Conservation (phyloP, 495 filamentous ascomycete species). For the Baudoinia panamericana region DNA sequence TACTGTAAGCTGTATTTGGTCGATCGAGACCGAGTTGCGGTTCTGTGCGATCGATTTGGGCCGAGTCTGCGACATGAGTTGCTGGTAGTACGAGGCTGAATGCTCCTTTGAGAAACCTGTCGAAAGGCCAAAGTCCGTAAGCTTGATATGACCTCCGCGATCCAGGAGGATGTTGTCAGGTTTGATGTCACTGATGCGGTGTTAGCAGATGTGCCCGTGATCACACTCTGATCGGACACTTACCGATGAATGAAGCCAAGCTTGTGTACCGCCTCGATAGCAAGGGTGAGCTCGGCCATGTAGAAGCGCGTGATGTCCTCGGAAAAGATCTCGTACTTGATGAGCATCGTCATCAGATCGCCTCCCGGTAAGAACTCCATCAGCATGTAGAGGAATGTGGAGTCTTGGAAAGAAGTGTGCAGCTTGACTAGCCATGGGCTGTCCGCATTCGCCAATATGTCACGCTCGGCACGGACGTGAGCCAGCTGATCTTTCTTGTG, state of each 20-base stretch:
- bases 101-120: constrained; percentile 97
- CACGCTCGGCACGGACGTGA: constrained; percentile 95
- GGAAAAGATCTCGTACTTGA: constrained; percentile 99
- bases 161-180: constrained; percentile 97
- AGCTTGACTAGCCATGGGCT: constrained; percentile 98
- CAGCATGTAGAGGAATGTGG: constrained; percentile 89
- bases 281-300: constrained; percentile 94
- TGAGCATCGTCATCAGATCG: constrained; percentile 99
- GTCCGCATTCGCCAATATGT: constrained; percentile 95
- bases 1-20: constrained; percentile 96
- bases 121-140: constrained; percentile 96
- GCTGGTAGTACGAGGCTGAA: constrained; percentile 95
- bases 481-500: constrained; percentile 98
- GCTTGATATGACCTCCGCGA: constrained; percentile 88
- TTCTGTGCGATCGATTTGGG: constrained; percentile 60
- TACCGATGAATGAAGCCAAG: constrained; percentile 98
- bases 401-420: constrained; percentile 93
- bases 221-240: constrained; percentile 18
- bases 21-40: constrained; percentile 82
- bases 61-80: constrained; percentile 56
- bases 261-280: constrained; percentile 95
- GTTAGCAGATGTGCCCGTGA: constrained; percentile 4
- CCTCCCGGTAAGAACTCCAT: constrained; percentile 99
- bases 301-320: constrained; percentile 98
- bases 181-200: constrained; percentile 72